phyloP scores from a whole-genome alignment of 2,329 filamentous ascomycete species.

The Keithomyces neogunnii region DNA sequence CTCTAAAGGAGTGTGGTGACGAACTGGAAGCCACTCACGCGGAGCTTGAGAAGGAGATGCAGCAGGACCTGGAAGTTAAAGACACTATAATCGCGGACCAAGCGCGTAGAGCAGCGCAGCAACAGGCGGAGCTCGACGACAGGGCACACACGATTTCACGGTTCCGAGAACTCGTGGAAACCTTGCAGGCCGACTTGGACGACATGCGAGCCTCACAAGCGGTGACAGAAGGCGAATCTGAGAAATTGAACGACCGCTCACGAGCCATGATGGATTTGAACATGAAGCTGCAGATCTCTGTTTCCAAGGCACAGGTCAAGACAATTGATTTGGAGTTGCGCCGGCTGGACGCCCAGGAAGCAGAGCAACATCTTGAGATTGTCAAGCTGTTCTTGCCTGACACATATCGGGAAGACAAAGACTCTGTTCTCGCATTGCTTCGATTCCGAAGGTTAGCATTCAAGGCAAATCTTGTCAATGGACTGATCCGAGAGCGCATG shows the following conservation, averaged over 20 bases:
- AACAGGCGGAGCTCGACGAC: constrained; percentile 74
- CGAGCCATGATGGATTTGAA: constrained; percentile 96
- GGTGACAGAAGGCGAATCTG: constrained; percentile 85
- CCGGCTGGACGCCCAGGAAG: constrained; percentile 81
- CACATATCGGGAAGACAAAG: constrained; percentile 68
- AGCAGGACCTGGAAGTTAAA: constrained; percentile 85
- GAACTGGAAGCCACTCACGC: constrained; percentile 91
- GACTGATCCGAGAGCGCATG: constrained; percentile 71
- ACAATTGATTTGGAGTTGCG: constrained; percentile 86
- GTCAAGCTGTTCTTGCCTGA: constrained; percentile 85
- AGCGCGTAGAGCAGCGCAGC: constrained; percentile 59
- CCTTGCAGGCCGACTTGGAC: constrained; percentile 76
- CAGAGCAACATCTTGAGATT: constrained; percentile 79
- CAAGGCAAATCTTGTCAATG: constrained; percentile 73
- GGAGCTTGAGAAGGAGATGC: constrained; percentile 88
- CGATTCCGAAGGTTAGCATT: constrained; percentile 82
- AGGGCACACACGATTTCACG: constrained; percentile 83
- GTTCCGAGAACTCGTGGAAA: constrained; percentile 83
- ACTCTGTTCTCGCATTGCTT: constrained; percentile 81
- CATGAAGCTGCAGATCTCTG: constrained; percentile 83
- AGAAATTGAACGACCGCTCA: constrained; percentile 79
- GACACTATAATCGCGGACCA: constrained; percentile 81
- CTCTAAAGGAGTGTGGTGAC: constrained; percentile 83
- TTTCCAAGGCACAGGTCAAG: constrained; percentile 86
- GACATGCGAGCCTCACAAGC: constrained; percentile 89